Evolutionary conservation across 2,329 filamentous ascomycete species (phyloP).

Genomic region (Salinomyces thailandicus): DNA sequence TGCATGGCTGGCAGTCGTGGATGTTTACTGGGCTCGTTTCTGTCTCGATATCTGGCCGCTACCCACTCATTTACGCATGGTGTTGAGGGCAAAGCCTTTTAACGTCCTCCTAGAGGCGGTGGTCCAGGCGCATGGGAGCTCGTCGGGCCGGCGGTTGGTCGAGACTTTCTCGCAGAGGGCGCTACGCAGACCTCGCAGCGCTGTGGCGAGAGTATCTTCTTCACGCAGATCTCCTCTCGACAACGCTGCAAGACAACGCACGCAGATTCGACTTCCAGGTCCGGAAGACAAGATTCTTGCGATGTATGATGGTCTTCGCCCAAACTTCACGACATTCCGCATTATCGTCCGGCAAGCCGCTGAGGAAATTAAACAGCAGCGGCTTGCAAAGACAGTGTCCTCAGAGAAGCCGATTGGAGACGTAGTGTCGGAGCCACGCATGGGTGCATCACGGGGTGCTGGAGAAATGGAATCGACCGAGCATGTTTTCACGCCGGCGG

Average conservation of each 20-base stretch:
- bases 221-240: neutral
- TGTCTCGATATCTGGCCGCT: slow-evolving; percentile 4
- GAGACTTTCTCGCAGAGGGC: slow-evolving; percentile 40
- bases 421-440: neutral
- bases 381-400: neutral
- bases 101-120: slow-evolving; percentile 46
- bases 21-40: slow-evolving; percentile 10
- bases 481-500: slow-evolving; percentile 6
- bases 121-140: slow-evolving; percentile 39
- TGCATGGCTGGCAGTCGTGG: slow-evolving; percentile 11
- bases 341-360: slow-evolving; percentile 16
- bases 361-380: slow-evolving; percentile 8
- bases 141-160: slow-evolving; percentile 39
- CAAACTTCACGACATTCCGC: slow-evolving; percentile 14
- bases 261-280: neutral
- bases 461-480: neutral
- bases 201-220: neutral
- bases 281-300: slow-evolving; percentile 6
- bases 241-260: neutral
- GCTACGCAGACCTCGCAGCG: too few species aligned
- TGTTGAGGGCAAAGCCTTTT: slow-evolving; percentile 32
- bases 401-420: neutral
- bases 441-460: neutral
- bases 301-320: slow-evolving; percentile 15
- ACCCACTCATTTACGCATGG: slow-evolving; percentile 6